These are phyloP conservation scores for Neopestalotiopsis rosae DNA, from an alignment of 2,329 filamentous ascomycete genomes.

Conservation along the genomic window DNA sequence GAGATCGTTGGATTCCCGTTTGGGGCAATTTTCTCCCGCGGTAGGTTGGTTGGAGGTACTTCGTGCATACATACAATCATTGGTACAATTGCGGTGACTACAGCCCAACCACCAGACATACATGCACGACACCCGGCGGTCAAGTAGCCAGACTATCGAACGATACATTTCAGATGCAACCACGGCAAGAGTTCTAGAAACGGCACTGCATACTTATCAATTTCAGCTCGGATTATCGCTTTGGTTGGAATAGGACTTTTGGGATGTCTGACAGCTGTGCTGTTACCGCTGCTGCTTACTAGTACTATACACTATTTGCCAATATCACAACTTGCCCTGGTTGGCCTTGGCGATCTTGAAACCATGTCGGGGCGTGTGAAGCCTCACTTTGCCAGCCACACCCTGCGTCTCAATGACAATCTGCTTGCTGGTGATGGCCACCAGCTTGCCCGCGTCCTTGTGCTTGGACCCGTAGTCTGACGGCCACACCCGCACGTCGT, in stretches of 20 bases:
- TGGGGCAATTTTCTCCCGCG: too few species aligned
- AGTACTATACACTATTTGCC: neutral
- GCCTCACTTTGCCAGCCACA: conserved; percentile 48
- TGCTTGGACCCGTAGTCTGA: conserved; percentile 65
- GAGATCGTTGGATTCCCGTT: too few species aligned
- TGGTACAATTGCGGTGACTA: too few species aligned
- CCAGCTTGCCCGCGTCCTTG: conserved; percentile 61
- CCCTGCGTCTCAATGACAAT: conserved; percentile 61
- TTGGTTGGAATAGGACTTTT: neutral
- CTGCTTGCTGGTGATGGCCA: conserved; percentile 58
- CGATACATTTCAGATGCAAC: neutral
- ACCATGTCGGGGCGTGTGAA: conserved; percentile 67
- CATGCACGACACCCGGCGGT: neutral
- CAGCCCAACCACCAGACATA: too few species aligned
- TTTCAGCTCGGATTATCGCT: neutral
- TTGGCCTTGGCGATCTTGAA: conserved; percentile 53
- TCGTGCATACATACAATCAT: too few species aligned
- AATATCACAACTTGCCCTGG: conserved; percentile 7
- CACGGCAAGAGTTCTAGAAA: neutral
- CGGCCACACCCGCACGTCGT: conserved; percentile 63
- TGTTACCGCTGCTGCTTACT: neutral
- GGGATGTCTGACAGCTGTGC: too few species aligned
- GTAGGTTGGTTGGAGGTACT: too few species aligned
- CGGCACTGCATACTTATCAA: neutral
- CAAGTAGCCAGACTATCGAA: neutral